These are phyloP conservation scores for Coriaria nepalensis DNA, from an alignment of 306 rosid species.

Conservation along the genomic window DNA sequence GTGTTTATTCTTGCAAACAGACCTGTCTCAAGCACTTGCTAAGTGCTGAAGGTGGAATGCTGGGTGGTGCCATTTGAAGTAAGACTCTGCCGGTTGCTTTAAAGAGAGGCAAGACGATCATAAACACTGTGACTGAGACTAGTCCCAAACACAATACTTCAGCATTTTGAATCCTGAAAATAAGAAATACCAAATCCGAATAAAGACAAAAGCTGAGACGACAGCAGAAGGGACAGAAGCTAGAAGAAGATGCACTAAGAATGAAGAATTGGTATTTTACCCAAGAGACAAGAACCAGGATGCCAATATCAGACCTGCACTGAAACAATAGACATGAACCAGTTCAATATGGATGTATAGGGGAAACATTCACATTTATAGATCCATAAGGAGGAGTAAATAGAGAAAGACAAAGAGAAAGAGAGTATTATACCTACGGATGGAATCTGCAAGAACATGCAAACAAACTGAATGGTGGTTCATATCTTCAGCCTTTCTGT, in stretches of 20 bases:
- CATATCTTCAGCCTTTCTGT: constrained; percentile 97
- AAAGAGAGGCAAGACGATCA: constrained; percentile 90
- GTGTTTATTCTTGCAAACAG: constrained; percentile 4
- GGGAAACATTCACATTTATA: constrained; percentile 1
- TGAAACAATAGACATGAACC: constrained; percentile 38
- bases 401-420: constrained; percentile 5
- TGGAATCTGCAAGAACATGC: constrained; percentile 93
- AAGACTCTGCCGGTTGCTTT: constrained; percentile 77
- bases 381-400: constrained; percentile 9
- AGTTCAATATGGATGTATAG: constrained; percentile 23
- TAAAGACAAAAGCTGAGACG: constrained; percentile 11
- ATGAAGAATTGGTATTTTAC: constrained; percentile 32
- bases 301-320: constrained; percentile 96
- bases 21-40: constrained; percentile 97
- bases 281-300: constrained; percentile 92
- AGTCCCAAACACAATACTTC: constrained; percentile 91
- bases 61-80: constrained; percentile 96
- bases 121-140: constrained; percentile 76
- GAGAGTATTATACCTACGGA: constrained; percentile 58
- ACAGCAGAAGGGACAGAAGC: constrained; percentile 3
- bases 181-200: constrained; percentile 12
- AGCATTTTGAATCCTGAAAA: constrained; percentile 84
- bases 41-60: constrained; percentile 74
- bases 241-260: not conserved
- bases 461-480: constrained; percentile 84